A percentile compares a stretch with the other conserved stretches of the same genome.
These are phyloP conservation scores for Larix kaempferi DNA, from an alignment of 75 land plant species.

Conservation along the genomic window DNA sequence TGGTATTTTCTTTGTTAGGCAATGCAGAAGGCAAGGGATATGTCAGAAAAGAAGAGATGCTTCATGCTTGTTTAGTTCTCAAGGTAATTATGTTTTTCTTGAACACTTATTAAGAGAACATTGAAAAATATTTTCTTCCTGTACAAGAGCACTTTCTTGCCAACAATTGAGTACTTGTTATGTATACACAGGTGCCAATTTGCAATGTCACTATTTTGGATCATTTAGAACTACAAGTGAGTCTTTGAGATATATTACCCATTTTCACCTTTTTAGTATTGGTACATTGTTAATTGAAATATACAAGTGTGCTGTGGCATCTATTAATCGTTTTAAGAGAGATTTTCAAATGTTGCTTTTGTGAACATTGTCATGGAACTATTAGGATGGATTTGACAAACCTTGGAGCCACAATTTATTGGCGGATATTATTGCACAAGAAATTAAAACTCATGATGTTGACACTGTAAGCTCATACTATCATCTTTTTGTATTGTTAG, in stretches of 20 bases:
- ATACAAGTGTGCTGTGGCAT: too few relatives aligned
- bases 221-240: constrained; percentile 38
- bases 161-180: background rate
- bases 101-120: background rate
- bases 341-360: too few relatives aligned
- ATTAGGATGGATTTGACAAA: constrained; percentile 8
- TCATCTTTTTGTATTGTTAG: too few relatives aligned
- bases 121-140: background rate
- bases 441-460: constrained; percentile 1
- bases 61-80: constrained; percentile 33
- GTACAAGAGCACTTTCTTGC: background rate
- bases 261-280: background rate
- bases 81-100: constrained; percentile 13
- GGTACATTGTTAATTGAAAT: too few relatives aligned
- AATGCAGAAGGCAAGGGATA: constrained; percentile 44
- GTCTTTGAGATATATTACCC: background rate
- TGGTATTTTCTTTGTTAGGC: constrained; percentile 15
- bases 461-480: background rate
- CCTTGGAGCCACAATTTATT: constrained; percentile 1
- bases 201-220: constrained; percentile 36
- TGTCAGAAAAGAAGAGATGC: constrained; percentile 30
- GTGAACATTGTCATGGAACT: too few relatives aligned
- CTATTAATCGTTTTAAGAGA: too few relatives aligned
- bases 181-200: constrained; percentile 25
- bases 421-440: background rate